Evolutionary conservation across 2,329 filamentous ascomycete species (phyloP), one percentile per base, ranked within the genome.

Genomic region (Ustilaginoidea virens): DNA sequence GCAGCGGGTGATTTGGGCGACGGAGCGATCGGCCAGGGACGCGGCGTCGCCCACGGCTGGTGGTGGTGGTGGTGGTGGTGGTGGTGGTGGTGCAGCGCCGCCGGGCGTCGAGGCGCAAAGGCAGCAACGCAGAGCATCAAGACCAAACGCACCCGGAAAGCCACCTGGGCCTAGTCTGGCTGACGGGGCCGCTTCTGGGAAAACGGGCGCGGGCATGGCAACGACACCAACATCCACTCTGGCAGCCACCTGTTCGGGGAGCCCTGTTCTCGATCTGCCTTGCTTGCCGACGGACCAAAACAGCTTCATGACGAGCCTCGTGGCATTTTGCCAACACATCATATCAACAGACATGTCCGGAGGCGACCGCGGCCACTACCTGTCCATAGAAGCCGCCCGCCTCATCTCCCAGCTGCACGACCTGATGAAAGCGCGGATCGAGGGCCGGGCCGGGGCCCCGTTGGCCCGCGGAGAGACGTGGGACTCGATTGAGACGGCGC

Each of bases 1-100:
- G 9, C 44, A 46, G 33, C 35, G 48, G 10, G 41, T 51, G 11
- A 39, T 51, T 2, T 52, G 49, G 48, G 34, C 42, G 0, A 38
- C 32, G 2, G 34, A 36, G 15, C 25, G 22, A n/a, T 29, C 29
- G 8, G 34, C 29, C n/a, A 33, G 25, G 26, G 30, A 35, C 14
- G n/a, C n/a, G n/a, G n/a, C n/a, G n/a, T n/a, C n/a, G n/a, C n/a
- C n/a, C n/a, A n/a, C n/a, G n/a, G n/a, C n/a, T n/a, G n/a, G n/a
- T n/a, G n/a, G n/a, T n/a, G n/a, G n/a, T n/a, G n/a, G n/a, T n/a
- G n/a, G n/a, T n/a, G n/a, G n/a, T n/a, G n/a, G n/a, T n/a, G n/a
- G n/a, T n/a, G n/a, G n/a, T n/a, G n/a, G n/a, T n/a, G n/a, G n/a
- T n/a, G n/a, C n/a, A n/a, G n/a, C n/a, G n/a, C n/a, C n/a, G n/a